Conservation (phyloP, 164 flowering plant genomes). For the Chimonanthus salicifolius region DNA sequence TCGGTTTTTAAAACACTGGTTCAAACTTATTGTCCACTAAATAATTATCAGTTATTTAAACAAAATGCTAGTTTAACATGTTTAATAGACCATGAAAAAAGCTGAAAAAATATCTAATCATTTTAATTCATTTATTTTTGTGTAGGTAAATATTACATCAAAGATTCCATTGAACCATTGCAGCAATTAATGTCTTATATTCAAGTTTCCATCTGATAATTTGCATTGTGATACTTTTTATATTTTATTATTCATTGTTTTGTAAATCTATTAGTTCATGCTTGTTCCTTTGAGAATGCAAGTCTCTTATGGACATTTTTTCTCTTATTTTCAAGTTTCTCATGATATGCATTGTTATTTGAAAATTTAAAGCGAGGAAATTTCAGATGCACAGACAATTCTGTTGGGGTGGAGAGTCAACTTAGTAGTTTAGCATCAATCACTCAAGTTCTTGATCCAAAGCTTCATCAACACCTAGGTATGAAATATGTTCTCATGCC, state of each 20-base stretch:
- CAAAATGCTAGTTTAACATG: no score
- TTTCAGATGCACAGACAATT: slow-evolving; percentile 89
- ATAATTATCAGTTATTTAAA: no score
- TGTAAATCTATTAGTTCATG: neutral
- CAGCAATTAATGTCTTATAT: neutral
- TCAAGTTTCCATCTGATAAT: slow-evolving; percentile 1
- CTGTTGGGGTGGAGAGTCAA: slow-evolving; percentile 91
- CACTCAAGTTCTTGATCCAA: slow-evolving; percentile 89
- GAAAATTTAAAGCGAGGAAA: slow-evolving; percentile 77
- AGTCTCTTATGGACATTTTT: neutral
- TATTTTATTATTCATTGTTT: slow-evolving; percentile 1
- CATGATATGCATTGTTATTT: slow-evolving; percentile 26
- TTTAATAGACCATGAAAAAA: no score
- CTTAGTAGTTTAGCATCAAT: slow-evolving; percentile 69
- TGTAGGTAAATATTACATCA: no score
- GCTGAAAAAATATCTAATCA: no score
- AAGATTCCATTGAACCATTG: neutral
- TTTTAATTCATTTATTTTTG: no score
- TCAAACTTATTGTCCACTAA: no score
- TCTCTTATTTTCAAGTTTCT: slow-evolving; percentile 21
- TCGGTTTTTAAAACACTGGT: no score
- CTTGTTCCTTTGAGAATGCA: neutral
- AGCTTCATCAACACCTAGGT: slow-evolving; percentile 96
- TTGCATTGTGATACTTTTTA: neutral
- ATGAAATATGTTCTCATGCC: slow-evolving; percentile 9